Base-by-base conservation (phyloP, 208 protist species). In the Trypanosoma lewisi region DNA sequence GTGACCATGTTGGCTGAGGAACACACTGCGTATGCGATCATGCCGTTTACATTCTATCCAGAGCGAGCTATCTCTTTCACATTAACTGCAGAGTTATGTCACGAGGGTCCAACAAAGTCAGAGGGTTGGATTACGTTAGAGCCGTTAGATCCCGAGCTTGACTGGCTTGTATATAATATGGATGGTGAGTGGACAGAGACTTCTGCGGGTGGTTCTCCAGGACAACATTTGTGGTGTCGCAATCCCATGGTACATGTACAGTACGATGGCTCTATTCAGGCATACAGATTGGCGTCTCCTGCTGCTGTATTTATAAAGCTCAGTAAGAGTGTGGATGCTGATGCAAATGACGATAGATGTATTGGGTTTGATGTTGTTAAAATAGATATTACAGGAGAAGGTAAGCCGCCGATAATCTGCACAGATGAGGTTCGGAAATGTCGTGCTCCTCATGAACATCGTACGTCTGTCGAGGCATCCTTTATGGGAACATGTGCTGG, bases 1-100 rank as follows among this genome's bases (percentile, higher is more conserved):
- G 41, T 87, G 21, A 77, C 82, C 33, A 71, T 82, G 28, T 48
- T 49, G 19, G 70, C 83, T 34, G 59, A 78, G 33, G 63, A 42
- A 17, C 52, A 65, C n/a, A 67, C 48, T n/a, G 60, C 62, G 1
- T 96, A 93, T 63, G 66, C 85, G 17, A 73, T 96, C 28, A 90
- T 96, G 79, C 87, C 90, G 1, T 93, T 79, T 62, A 87, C 83
- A 21, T 93, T 94, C 63, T 77, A 83, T 21, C 87, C 87, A 9
- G 75, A 77, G 17, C 78, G 82, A n/a, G 36, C 60, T 0, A 52
- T 89, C 49, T 21, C 52, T 16, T 96, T 84, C 49, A 75, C 73
- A 7, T 45, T 96, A 14, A 63, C 60, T 7, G 83, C 78, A 17
- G 83, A 78, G 12, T 25, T 91, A 4, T 63, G 79, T 27, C 63